phyloP scores from a whole-genome alignment of 164 flowering plant genomes.

The Saururus chinensis region DNA sequence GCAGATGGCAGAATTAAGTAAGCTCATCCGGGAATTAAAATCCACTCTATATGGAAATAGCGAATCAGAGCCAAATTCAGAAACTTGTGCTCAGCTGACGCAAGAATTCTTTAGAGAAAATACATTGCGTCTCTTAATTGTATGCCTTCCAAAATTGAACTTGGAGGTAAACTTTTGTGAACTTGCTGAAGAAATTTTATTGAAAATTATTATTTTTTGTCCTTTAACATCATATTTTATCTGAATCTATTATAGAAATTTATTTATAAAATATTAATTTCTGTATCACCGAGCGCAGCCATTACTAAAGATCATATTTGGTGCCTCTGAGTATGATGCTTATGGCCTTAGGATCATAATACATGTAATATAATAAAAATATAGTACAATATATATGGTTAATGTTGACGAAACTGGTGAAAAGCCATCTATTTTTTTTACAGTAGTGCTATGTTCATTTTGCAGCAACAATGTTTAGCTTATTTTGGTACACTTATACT shows the following conservation, averaged over 20 bases:
- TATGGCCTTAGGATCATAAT: too few species aligned
- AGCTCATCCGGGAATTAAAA: conserved; percentile 67
- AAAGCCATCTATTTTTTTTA: too few species aligned
- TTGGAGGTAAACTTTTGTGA: conserved; percentile 48
- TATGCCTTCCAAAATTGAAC: conserved; percentile 74
- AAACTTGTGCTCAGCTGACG: conserved; percentile 86
- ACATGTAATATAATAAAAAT: too few species aligned
- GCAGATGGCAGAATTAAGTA: conserved; percentile 70
- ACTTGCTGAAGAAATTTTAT: neutral
- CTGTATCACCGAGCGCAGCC: too few species aligned
- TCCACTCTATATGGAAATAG: conserved; percentile 75
- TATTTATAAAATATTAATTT: too few species aligned
- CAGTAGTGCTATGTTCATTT: too few species aligned
- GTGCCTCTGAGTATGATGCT: too few species aligned
- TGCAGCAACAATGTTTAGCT: neutral
- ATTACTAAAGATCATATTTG: too few species aligned
- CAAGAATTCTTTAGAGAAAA: conserved; percentile 80
- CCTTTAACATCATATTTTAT: neutral
- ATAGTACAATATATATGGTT: too few species aligned
- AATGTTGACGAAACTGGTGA: too few species aligned
- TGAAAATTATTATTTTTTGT: neutral
- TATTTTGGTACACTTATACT: conserved; percentile 8
- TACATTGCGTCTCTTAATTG: conserved; percentile 65
- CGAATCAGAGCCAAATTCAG: conserved; percentile 83
- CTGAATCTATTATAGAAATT: neutral